phyloP scores from a whole-genome alignment of 306 rosid genomes.

The Fragaria ananassa region DNA sequence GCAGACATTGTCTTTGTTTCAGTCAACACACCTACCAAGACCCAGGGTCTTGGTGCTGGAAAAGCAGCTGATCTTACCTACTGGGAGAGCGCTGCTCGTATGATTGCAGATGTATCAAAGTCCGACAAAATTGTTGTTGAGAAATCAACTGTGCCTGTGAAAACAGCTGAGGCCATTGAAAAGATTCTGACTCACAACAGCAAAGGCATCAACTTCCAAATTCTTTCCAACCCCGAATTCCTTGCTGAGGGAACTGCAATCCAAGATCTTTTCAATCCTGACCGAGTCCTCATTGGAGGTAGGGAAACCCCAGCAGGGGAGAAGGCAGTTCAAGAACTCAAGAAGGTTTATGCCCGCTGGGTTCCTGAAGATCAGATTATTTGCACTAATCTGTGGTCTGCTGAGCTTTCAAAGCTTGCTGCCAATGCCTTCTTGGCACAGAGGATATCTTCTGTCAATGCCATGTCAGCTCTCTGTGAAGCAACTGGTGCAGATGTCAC shows the following conservation, averaged over 20 bases:
- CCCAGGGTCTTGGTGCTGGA: constrained; percentile 93
- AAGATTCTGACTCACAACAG: constrained; percentile 84
- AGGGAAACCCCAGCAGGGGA: constrained; percentile 87
- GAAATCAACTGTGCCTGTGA: constrained; percentile 89
- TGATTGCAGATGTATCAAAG: constrained; percentile 90
- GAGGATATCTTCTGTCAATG: constrained; percentile 90
- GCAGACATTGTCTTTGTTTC: constrained; percentile 89
- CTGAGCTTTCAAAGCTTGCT: constrained; percentile 92
- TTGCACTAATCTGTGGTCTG: constrained; percentile 91
- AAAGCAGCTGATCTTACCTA: constrained; percentile 93
- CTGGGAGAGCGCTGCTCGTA: constrained; percentile 95
- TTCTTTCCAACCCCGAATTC: constrained; percentile 88
- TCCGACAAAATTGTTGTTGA: constrained; percentile 87
- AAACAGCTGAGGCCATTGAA: constrained; percentile 93
- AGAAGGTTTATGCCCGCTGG: constrained; percentile 83
- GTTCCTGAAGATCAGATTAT: constrained; percentile 65
- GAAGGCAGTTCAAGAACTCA: constrained; percentile 63
- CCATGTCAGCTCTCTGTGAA: constrained; percentile 89
- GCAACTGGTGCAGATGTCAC: constrained; percentile 91
- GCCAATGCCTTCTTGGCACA: constrained; percentile 94
- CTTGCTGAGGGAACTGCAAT: constrained; percentile 96
- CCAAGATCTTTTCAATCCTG: constrained; percentile 58
- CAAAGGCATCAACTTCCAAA: constrained; percentile 81
- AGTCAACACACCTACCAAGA: constrained; percentile 86
- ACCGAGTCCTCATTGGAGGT: constrained; percentile 90